These are phyloP conservation scores for Debaryomyces singareniensis DNA, from an alignment of 1,139 yeast species.

Conservation along the genomic window DNA sequence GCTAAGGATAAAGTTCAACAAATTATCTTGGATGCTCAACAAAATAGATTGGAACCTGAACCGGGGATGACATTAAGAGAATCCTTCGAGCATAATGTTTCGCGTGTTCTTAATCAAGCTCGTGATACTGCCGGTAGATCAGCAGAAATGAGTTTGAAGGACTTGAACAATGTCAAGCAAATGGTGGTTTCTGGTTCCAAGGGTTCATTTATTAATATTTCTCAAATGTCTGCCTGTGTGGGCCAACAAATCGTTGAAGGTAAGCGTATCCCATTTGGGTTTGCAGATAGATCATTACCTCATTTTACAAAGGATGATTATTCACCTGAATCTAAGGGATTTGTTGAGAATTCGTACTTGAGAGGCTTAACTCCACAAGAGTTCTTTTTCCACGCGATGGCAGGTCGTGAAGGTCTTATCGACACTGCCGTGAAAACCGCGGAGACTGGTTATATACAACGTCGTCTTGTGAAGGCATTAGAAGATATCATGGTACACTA, in stretches of 20 bases:
- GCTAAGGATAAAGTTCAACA: constrained; percentile 93
- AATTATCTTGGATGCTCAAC: constrained; percentile 87
- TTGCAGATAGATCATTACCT: constrained; percentile 91
- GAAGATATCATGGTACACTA: constrained; percentile 99
- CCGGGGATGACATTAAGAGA: constrained; percentile 99
- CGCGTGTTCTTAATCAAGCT: constrained; percentile 92
- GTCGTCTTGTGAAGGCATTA: constrained; percentile 96
- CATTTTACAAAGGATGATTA: constrained; percentile 98
- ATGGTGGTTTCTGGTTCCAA: constrained; percentile 99
- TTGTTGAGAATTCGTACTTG: constrained; percentile 93
- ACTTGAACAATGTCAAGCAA: constrained; percentile 92
- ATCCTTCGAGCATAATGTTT: constrained; percentile 95
- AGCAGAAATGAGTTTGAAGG: constrained; percentile 93
- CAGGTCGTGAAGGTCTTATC: constrained; percentile 99
- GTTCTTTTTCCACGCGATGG: constrained; percentile 99
- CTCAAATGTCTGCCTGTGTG: constrained; percentile 99
- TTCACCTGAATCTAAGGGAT: constrained; percentile 97
- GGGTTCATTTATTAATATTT: constrained; percentile 97
- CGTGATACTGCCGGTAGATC: constrained; percentile 99
- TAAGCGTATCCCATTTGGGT: constrained; percentile 97
- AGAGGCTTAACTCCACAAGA: constrained; percentile 99
- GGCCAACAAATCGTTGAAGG: constrained; percentile 99
- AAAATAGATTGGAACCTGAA: constrained; percentile 80
- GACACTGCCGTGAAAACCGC: constrained; percentile 99
- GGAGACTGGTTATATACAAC: constrained; percentile 98